Percentiles rank a stretch among this genome's conserved stretches.
These are phyloP conservation scores for Volvariella volvacea DNA, from an alignment of 1,284 basidiomycete species.

Conservation along the genomic window DNA sequence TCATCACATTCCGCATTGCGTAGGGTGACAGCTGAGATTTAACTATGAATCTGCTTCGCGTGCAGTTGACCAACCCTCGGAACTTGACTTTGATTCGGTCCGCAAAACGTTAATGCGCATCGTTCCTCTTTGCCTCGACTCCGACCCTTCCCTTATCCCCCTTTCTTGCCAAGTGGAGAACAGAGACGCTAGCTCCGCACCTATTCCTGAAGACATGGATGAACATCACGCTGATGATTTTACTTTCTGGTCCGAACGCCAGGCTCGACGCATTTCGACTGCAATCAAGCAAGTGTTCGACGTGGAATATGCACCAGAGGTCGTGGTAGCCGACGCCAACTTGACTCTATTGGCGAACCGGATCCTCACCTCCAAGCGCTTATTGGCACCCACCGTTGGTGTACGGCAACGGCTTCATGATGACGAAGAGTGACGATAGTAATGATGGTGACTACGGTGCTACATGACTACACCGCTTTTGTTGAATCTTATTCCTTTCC, in stretches of 20 bases:
- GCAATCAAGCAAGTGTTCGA: slow-evolving; percentile 78
- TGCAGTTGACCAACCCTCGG: slow-evolving; percentile 60
- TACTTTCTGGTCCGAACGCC: slow-evolving; percentile 84
- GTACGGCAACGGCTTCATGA: too few relatives aligned
- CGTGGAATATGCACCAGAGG: slow-evolving; percentile 85
- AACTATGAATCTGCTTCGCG: neutral
- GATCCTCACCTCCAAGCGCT: slow-evolving; percentile 72
- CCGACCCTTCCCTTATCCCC: slow-evolving; percentile 78
- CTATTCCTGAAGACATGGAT: slow-evolving; percentile 23
- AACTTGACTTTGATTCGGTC: slow-evolving; percentile 59
- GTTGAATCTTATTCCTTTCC: too few relatives aligned
- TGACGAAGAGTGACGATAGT: too few relatives aligned
- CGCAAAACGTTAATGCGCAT: slow-evolving; percentile 65
- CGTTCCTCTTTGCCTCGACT: slow-evolving; percentile 83
- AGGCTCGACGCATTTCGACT: slow-evolving; percentile 82
- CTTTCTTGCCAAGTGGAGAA: slow-evolving; percentile 47
- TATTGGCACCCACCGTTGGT: neutral
- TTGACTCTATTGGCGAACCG: slow-evolving; percentile 74
- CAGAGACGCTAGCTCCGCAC: slow-evolving; percentile 9
- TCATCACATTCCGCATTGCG: slow-evolving; percentile 2
- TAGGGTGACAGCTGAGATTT: slow-evolving; percentile 6
- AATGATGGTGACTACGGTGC: too few relatives aligned
- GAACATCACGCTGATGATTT: slow-evolving; percentile 85
- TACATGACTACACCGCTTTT: too few relatives aligned
- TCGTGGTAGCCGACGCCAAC: slow-evolving; percentile 93